Evolutionary conservation across 2,329 filamentous ascomycete genomes (phyloP).

Genomic region (Verticillium longisporum): DNA sequence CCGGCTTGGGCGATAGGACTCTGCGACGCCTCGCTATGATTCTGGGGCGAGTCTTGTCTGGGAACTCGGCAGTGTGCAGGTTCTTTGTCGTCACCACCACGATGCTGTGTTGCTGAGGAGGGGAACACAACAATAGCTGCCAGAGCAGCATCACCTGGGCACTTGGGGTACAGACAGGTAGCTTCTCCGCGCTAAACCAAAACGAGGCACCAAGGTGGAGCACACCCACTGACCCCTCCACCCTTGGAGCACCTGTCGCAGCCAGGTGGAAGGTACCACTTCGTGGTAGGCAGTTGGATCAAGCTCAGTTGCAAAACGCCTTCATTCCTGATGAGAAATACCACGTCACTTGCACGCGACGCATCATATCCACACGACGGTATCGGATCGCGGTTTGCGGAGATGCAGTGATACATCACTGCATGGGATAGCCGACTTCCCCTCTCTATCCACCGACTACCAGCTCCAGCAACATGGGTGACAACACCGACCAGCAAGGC

Average conservation of each 20-base stretch:
- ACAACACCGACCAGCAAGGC: conserved; percentile 33
- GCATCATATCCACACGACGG: not conserved
- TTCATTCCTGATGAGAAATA: not conserved
- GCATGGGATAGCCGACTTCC: not conserved
- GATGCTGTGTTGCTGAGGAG: not conserved
- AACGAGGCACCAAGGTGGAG: not conserved
- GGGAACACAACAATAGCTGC: not conserved
- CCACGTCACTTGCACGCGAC: not conserved
- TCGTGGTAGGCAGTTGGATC: not conserved
- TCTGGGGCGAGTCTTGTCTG: too few relatives aligned
- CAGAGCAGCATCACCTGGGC: not conserved
- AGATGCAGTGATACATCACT: not conserved
- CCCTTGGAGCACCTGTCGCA: not conserved
- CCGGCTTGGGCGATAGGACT: too few relatives aligned
- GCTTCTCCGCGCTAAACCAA: not conserved
- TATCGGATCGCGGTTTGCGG: not conserved
- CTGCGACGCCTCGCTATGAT: too few relatives aligned
- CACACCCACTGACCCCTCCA: not conserved
- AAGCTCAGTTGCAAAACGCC: not conserved
- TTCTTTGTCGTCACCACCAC: too few relatives aligned
- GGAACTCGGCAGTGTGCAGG: too few relatives aligned
- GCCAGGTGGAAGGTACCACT: too few relatives aligned
- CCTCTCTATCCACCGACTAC: not conserved
- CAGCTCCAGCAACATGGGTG: conserved; percentile 44
- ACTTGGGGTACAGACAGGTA: not conserved